Evolutionary conservation across 2,329 filamentous ascomycete species (phyloP).

Genomic region (Colletotrichum acutatum): DNA sequence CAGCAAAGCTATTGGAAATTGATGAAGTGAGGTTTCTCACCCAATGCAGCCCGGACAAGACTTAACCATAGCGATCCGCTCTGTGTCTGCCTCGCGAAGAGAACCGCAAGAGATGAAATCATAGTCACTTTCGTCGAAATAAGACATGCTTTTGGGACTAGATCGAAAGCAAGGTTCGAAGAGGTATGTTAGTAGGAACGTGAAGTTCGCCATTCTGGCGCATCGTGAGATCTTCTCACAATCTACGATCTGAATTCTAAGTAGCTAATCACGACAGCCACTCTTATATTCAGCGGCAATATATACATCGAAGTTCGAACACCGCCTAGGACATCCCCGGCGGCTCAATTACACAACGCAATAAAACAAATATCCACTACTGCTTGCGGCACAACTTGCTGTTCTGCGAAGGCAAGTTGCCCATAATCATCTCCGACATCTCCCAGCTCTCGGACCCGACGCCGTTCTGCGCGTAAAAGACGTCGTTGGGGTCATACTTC

Average conservation of each 20-base stretch:
- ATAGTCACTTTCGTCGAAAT: no score
- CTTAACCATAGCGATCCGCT: background rate
- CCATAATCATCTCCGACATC: slow-evolving; percentile 34
- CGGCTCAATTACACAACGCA: background rate
- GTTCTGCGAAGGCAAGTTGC: slow-evolving; percentile 38
- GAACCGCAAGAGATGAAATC: no score
- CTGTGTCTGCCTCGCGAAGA: no score
- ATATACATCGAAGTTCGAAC: slow-evolving; percentile 17
- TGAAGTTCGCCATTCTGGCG: background rate
- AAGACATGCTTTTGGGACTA: background rate
- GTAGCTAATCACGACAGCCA: background rate
- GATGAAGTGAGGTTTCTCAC: no score
- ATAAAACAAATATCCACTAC: background rate
- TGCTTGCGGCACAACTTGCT: slow-evolving; percentile 37
- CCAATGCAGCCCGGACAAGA: background rate
- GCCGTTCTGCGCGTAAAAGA: slow-evolving; percentile 36
- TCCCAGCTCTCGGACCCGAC: slow-evolving; percentile 37
- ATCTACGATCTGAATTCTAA: background rate
- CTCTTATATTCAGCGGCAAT: slow-evolving; percentile 20
- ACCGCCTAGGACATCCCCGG: background rate
- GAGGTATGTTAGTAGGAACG: background rate
- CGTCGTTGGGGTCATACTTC: slow-evolving; percentile 33
- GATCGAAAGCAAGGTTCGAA: background rate
- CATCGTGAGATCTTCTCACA: slow-evolving; percentile 13
- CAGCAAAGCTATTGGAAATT: no score